These are phyloP conservation scores for Talaromyces atroroseus DNA, from an alignment of 2,329 filamentous ascomycete genomes.

Conservation along the genomic window DNA sequence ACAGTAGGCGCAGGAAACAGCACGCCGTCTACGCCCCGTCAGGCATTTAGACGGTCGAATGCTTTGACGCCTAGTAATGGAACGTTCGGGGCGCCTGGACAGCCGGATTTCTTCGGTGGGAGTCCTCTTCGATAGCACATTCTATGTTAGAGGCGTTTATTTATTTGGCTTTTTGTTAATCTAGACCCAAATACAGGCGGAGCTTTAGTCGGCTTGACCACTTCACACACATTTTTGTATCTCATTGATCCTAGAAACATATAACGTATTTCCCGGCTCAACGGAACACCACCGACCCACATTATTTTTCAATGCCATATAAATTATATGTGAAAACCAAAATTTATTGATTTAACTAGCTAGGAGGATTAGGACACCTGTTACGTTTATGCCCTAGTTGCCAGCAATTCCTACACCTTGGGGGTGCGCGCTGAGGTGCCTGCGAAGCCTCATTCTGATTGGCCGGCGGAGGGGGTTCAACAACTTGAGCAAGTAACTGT, in stretches of 20 bases:
- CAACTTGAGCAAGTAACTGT: constrained; percentile 4
- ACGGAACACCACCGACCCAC: too few relatives aligned
- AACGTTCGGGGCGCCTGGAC: constrained; percentile 33
- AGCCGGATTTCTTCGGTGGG: constrained; percentile 35
- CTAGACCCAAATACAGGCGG: background rate
- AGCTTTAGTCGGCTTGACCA: background rate
- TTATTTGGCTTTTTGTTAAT: background rate
- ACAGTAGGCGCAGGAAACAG: constrained; percentile 18
- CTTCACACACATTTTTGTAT: background rate
- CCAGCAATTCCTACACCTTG: background rate
- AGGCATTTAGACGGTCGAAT: constrained; percentile 37
- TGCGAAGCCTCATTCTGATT: background rate
- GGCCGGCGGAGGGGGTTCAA: background rate
- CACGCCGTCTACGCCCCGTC: constrained; percentile 37
- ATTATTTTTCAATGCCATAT: too few relatives aligned
- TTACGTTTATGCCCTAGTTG: background rate
- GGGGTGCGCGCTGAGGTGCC: background rate
- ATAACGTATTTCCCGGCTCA: too few relatives aligned
- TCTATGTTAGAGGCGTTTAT: background rate
- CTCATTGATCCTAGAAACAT: too few relatives aligned
- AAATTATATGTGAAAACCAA: background rate
- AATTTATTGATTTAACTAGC: background rate
- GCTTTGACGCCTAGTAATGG: constrained; percentile 40
- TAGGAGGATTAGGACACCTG: background rate
- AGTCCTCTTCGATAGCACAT: constrained; percentile 31